Conservation (phyloP, 2,329 filamentous ascomycete genomes). For the Akanthomyces lecanii region DNA sequence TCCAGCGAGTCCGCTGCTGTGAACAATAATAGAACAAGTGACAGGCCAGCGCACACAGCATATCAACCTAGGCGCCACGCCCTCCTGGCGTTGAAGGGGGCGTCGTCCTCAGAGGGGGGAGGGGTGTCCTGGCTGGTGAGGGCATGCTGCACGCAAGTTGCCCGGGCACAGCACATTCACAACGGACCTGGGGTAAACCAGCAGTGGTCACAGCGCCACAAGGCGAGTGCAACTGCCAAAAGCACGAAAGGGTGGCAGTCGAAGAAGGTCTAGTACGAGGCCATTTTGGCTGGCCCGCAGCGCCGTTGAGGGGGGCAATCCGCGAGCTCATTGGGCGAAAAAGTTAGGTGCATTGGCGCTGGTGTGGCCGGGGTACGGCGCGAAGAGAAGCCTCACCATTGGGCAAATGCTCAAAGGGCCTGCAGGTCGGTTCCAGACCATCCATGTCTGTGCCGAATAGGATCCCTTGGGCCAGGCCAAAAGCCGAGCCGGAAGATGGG, state of each 20-base stretch:
- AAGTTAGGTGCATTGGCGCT: slow-evolving; percentile 8
- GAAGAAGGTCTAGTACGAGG: background rate
- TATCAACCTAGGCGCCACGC: background rate
- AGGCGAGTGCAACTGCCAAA: background rate
- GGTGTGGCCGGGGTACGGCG: slow-evolving; percentile 15
- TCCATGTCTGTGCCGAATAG: background rate
- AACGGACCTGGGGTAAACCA: background rate
- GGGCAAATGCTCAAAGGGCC: background rate
- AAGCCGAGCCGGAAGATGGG: background rate
- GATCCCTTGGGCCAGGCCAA: background rate
- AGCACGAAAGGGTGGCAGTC: background rate
- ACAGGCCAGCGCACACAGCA: background rate
- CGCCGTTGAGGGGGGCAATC: background rate
- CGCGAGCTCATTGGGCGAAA: slow-evolving; percentile 14
- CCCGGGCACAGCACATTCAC: slow-evolving; percentile 10
- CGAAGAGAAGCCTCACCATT: slow-evolving; percentile 13
- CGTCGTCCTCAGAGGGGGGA: background rate
- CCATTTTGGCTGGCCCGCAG: background rate
- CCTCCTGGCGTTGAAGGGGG: background rate
- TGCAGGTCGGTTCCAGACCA: slow-evolving; percentile 7
- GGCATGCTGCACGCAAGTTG: background rate
- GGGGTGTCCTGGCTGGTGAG: background rate
- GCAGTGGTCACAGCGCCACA: slow-evolving; percentile 6
- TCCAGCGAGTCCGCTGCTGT: background rate
- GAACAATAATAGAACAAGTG: slow-evolving; percentile 14